Evolutionary conservation across 2,329 filamentous ascomycete species (phyloP), one percentile per base, ranked within the genome.

Genomic region (Scorias spongiosa): DNA sequence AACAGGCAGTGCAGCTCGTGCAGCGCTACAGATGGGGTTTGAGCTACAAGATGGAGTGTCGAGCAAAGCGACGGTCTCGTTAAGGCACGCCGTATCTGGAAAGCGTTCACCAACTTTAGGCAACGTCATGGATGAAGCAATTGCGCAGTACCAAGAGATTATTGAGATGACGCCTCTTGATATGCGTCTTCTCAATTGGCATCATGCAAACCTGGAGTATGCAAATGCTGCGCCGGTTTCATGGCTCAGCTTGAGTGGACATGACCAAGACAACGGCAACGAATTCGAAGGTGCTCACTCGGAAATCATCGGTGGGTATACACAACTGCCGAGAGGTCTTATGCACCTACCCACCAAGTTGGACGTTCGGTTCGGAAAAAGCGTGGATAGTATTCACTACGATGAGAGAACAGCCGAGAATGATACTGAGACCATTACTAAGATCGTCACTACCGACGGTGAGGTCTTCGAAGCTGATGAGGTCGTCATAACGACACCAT

Each of bases 231-330:
- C 80, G 2, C 93, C 87, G 51, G 78, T 94, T 44, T 80, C 83
- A 51, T 81, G 83, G 49, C 74, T 98, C 14, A 96, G 89, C 61
- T 75, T 98, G 11, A 78, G 81, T 7, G 81, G 88, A 0, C 96
- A 93, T 85, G 93, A 98, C 62, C 87, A 98, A 55, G 93, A 98
- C 58, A 87, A 88, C 41, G 91, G 91, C 0, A 95, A 98, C 54
- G 91, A 98, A 59, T 98, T 93, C 67, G 88, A 95, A 61, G 91
- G 91, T 6, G 80, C 84, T 48, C 93, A 98, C 60, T 86, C 85
- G 1, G 89, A 95, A 74, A 78, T 98, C 2, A 74, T 93, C 20
- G 91, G 93, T 36, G 91, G 91, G 1, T 98, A 96, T 57, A 87
- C 93, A 53, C 86, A 88, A 56, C 78, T 98, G 39, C 84, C 89